Evolutionary conservation across 2,329 filamentous ascomycete genomes (phyloP), one percentile per base, ranked within the genome.

Genomic region (Arthrobotrys pseudoclavata): DNA sequence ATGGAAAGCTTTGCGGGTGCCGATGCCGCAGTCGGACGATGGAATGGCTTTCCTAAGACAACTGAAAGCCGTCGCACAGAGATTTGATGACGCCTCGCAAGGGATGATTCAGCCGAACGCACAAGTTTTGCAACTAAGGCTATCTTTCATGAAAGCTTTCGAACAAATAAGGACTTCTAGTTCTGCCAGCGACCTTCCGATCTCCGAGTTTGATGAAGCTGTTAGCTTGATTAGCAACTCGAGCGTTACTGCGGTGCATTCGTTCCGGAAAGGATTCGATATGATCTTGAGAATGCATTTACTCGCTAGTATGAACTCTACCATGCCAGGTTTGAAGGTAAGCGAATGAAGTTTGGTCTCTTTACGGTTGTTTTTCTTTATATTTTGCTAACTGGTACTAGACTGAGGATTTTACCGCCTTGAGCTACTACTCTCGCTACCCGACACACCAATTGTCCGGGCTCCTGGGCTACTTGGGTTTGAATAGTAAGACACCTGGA

Each of bases 11-110:
- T 31, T 77, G 12, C 60, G 74, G 22, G 40, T 50, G 13, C 47
- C 26, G 18, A 24, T 77, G 29, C 74, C 74, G 3, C 74, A 77
- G 15, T 77, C 74, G n/a, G 67, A 77, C 26, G 37, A 71, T 42
- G 74, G 67, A 37, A 62, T 77, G 50, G 53, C 15, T 22, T 71
- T 62, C 18, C 24, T 71, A 1, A 57, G 68, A 42, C 60, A 68
- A 13, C 18, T 77, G 22, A 77, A 77, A 20, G 24, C 4, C 20
- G 55, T 53, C 13, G 67, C 74, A 1, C 50, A 63, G 20, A 77
- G 45, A 15, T 77, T 77, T 31, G 74, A 77, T 45, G 67, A 71
- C 50, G 53, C 31, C 1, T 71, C 67, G 13, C 50, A 40, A 31
- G 45, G 61, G 20, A 20, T 77, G 24, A 4, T 48, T 55, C 61